phyloP scores from a whole-genome alignment of 2,329 filamentous ascomycete genomes.

The Cladophialophora immunda region DNA sequence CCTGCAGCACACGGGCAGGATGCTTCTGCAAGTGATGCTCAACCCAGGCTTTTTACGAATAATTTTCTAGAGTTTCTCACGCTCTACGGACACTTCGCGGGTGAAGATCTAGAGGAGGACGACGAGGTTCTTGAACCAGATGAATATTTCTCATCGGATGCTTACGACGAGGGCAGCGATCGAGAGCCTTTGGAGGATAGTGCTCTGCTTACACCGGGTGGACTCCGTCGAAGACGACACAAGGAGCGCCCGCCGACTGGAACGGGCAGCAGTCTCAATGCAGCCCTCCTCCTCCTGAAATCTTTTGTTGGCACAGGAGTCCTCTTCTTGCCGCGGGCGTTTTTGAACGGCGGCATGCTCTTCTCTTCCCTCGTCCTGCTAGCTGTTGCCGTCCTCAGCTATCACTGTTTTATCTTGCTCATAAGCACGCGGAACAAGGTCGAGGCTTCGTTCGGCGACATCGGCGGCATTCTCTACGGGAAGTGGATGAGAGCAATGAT shows the following conservation, averaged over 20 bases:
- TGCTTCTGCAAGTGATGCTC: constrained; percentile 46
- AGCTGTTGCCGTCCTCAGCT: constrained; percentile 83
- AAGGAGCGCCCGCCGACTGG: constrained; percentile 77
- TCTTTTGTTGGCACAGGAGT: constrained; percentile 98
- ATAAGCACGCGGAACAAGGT: constrained; percentile 85
- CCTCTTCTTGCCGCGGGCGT: constrained; percentile 89
- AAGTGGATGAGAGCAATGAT: constrained; percentile 89
- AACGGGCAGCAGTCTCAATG: constrained; percentile 79
- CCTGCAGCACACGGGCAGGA: constrained; percentile 48
- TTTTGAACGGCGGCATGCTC: constrained; percentile 95
- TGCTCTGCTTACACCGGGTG: constrained; percentile 74
- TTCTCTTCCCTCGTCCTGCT: constrained; percentile 95
- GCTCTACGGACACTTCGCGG: constrained; percentile 95
- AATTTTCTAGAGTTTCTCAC: constrained; percentile 97
- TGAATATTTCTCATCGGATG: constrained; percentile 88
- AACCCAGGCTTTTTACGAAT: constrained; percentile 77
- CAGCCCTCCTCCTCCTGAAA: constrained; percentile 87
- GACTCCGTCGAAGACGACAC: constrained; percentile 75
- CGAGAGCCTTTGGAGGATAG: constrained; percentile 88
- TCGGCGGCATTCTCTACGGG: constrained; percentile 90
- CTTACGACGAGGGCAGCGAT: constrained; percentile 67
- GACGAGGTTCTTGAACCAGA: constrained; percentile 87
- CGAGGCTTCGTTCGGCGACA: constrained; percentile 96
- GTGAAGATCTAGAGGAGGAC: constrained; percentile 95
- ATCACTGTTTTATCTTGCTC: constrained; percentile 96